Percentiles rank a stretch among this genome's conserved stretches.
These are phyloP conservation scores for Cystoderma amianthinum DNA, from an alignment of 768 basidiomycete genomes.

Conservation along the genomic window DNA sequence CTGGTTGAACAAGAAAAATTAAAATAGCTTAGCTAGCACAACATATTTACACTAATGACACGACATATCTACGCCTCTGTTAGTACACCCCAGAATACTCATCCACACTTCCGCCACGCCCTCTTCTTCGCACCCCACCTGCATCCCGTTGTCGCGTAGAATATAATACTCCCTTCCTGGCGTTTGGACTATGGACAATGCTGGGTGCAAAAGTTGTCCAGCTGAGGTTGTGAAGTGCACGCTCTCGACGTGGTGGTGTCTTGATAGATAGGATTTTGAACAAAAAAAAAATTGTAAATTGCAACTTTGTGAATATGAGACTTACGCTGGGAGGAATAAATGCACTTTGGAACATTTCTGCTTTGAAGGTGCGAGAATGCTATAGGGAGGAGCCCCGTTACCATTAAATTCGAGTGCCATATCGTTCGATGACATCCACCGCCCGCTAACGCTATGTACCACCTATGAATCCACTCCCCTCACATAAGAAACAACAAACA, in stretches of 20 bases:
- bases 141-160: slow-evolving; percentile 70
- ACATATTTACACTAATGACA: too few species aligned
- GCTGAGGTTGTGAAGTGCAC: slow-evolving; percentile 49
- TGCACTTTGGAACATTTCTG: slow-evolving; percentile 27
- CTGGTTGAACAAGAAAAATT: too few species aligned
- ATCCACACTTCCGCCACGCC: slow-evolving; percentile 61
- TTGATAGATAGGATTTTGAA: slow-evolving; percentile 23
- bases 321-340: slow-evolving; percentile 63
- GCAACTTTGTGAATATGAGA: slow-evolving; percentile 2
- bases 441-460: slow-evolving; percentile 68
- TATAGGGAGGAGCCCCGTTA: slow-evolving; percentile 21
- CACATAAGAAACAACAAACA: neutral
- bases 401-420: slow-evolving; percentile 73
- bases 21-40: too few species aligned
- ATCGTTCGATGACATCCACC: slow-evolving; percentile 57
- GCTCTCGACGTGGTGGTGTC: slow-evolving; percentile 74
- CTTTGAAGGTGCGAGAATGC: slow-evolving; percentile 5
- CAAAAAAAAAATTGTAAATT: neutral
- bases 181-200: slow-evolving; percentile 67
- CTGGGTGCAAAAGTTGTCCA: slow-evolving; percentile 43
- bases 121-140: slow-evolving; percentile 71
- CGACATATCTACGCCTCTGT: neutral
- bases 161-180: slow-evolving; percentile 62
- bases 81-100: neutral
- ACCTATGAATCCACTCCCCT: too few species aligned